phyloP scores from a whole-genome alignment of 345 rosid species.

The Pugionium dolabratum region DNA sequence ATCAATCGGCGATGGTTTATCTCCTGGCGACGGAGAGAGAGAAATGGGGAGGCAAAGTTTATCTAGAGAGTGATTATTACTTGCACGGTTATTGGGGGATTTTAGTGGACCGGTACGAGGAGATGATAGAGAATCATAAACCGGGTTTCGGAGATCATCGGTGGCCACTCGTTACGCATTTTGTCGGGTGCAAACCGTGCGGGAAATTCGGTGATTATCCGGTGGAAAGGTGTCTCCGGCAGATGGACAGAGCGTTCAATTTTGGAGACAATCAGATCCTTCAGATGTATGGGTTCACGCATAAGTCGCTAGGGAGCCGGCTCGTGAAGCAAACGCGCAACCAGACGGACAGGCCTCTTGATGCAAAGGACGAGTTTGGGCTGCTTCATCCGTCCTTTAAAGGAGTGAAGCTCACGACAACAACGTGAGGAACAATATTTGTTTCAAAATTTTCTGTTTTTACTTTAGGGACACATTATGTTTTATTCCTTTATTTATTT shows the following conservation, averaged over 20 bases:
- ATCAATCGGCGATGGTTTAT: slow-evolving; percentile 76
- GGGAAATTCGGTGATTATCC: slow-evolving; percentile 69
- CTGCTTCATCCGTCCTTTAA: slow-evolving; percentile 46
- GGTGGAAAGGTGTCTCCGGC: slow-evolving; percentile 65
- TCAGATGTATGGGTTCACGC: slow-evolving; percentile 63
- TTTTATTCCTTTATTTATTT: slow-evolving; percentile 13
- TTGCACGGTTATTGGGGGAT: slow-evolving; percentile 77
- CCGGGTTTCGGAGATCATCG: slow-evolving; percentile 71
- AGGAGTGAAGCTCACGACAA: slow-evolving; percentile 33
- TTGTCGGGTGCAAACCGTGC: slow-evolving; percentile 84
- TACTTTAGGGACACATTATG: slow-evolving; percentile 7
- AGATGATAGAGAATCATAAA: slow-evolving; percentile 65
- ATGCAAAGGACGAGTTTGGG: slow-evolving; percentile 46
- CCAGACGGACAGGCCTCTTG: slow-evolving; percentile 48
- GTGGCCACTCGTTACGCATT: slow-evolving; percentile 81
- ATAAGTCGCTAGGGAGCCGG: slow-evolving; percentile 50
- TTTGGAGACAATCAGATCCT: slow-evolving; percentile 73
- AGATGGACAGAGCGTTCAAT: slow-evolving; percentile 77
- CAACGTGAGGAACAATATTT: slow-evolving; percentile 4
- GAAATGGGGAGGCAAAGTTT: slow-evolving; percentile 68
- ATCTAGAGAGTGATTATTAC: slow-evolving; percentile 66
- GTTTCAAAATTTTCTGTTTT: no score
- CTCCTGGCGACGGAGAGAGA: slow-evolving; percentile 59
- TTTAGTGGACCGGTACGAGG: slow-evolving; percentile 70
- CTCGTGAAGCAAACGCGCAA: slow-evolving; percentile 51